Percentiles rank a stretch among this genome's conserved stretches.
These are phyloP conservation scores for Lathyrus tuberosus DNA, from an alignment of 306 rosid species.

Conservation along the genomic window DNA sequence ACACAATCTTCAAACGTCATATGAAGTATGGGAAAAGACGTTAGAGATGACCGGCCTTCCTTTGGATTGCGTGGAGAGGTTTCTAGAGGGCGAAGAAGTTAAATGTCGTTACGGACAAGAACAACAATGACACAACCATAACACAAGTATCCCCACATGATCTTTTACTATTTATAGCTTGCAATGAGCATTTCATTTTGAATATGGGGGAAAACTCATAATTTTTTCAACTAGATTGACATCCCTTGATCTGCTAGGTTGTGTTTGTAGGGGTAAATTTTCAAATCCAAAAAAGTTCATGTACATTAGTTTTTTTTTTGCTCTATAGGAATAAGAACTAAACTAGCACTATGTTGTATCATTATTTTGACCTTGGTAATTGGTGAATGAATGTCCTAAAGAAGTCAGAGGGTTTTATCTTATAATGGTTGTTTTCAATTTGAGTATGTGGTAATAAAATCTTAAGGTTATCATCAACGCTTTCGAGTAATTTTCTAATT, in stretches of 20 bases:
- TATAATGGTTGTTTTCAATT: constrained; percentile 8
- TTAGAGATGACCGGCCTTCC: constrained; percentile 86
- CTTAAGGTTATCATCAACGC: no score
- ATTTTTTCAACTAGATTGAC: neutral
- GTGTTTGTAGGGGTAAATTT: constrained; percentile 24
- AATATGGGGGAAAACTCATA: neutral
- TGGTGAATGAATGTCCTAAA: constrained; percentile 14
- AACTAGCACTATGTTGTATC: constrained; percentile 15
- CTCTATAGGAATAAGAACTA: constrained; percentile 27
- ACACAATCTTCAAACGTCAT: constrained; percentile 60
- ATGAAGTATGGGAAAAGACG: constrained; percentile 89
- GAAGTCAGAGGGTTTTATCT: constrained; percentile 1
- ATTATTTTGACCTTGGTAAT: constrained; percentile 6
- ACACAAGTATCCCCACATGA: constrained; percentile 4
- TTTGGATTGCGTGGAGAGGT: constrained; percentile 73
- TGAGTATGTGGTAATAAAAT: no score
- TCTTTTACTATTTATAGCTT: constrained; percentile 15
- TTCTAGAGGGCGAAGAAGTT: constrained; percentile 76
- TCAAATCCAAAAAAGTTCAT: constrained; percentile 11
- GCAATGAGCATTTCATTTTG: constrained; percentile 25
- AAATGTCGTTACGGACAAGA: constrained; percentile 61
- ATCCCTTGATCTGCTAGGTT: neutral
- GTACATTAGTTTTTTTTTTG: constrained; percentile 27
- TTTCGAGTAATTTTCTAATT: no score
- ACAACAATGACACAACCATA: constrained; percentile 21